phyloP scores from a whole-genome alignment of 1,284 basidiomycete genomes.

The Moesziomyces antarcticus region DNA sequence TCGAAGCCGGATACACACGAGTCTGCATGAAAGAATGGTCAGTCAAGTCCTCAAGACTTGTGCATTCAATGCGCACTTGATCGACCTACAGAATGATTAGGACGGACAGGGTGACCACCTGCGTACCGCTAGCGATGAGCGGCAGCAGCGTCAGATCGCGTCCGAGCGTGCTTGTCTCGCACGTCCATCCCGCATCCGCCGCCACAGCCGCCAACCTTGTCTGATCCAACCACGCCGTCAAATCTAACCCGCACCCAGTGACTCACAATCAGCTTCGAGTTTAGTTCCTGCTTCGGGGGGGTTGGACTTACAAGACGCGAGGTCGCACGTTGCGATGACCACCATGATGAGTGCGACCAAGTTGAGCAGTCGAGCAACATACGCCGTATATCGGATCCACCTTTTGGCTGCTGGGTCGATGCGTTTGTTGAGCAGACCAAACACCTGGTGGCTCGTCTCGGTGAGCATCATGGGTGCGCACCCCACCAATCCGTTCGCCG shows the following conservation, averaged over 20 bases:
- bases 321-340: constrained; percentile 22
- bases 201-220: constrained; percentile 4
- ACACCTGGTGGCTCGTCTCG: constrained; percentile 33
- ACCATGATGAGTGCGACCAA: constrained; percentile 28
- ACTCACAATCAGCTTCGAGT: too few relatives aligned
- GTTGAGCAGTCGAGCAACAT: constrained; percentile 18
- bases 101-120: constrained; percentile 18
- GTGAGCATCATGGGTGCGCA: constrained; percentile 25
- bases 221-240: constrained; percentile 19
- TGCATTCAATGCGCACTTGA: too few relatives aligned
- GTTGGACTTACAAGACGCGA: constrained; percentile 24
- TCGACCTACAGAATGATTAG: constrained; percentile 23
- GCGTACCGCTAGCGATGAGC: constrained; percentile 23
- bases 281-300: too few relatives aligned
- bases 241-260: not conserved
- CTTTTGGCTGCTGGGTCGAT: constrained; percentile 3
- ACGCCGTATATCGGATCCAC: constrained; percentile 25
- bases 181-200: not conserved
- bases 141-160: constrained; percentile 34
- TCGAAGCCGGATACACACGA: constrained; percentile 14
- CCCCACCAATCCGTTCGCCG: constrained; percentile 26
- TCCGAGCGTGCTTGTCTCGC: constrained; percentile 21
- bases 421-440: constrained; percentile 32
- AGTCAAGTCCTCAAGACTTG: not conserved
- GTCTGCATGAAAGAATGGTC: constrained; percentile 1